These are phyloP conservation scores for Mycena alexandri DNA, from an alignment of 768 basidiomycete species.

Conservation along the genomic window DNA sequence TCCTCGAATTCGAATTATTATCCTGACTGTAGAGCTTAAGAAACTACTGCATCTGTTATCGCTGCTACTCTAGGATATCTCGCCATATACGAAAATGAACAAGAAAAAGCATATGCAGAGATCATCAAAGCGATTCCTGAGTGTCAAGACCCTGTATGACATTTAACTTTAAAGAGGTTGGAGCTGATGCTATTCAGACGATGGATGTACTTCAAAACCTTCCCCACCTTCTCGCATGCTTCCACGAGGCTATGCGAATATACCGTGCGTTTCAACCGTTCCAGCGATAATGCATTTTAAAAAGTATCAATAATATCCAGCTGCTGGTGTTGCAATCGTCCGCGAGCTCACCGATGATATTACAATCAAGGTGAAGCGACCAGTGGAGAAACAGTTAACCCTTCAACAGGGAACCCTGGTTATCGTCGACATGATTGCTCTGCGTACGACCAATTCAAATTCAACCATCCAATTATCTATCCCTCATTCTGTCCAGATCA, in stretches of 20 bases:
- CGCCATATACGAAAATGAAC: constrained; percentile 13
- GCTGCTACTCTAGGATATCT: constrained; percentile 14
- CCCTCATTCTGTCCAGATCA: constrained; percentile 2
- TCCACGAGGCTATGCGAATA: constrained; percentile 20
- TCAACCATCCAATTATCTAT: neutral
- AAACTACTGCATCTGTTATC: constrained; percentile 13
- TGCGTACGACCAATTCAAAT: constrained; percentile 3
- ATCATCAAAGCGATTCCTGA: neutral
- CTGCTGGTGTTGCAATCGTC: constrained; percentile 9
- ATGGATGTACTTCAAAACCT: constrained; percentile 9
- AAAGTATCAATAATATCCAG: neutral
- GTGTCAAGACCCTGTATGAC: neutral
- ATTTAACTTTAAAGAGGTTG: neutral
- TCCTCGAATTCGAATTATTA: neutral
- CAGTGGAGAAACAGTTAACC: neutral
- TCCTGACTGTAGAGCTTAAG: neutral
- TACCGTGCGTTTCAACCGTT: constrained; percentile 2
- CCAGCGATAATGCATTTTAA: too few relatives aligned
- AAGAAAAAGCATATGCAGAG: constrained; percentile 8
- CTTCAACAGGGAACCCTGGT: constrained; percentile 1
- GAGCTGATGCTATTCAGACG: neutral
- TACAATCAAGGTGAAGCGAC: neutral
- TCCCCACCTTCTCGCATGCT: constrained; percentile 16
- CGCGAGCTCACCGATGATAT: constrained; percentile 16
- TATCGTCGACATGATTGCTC: constrained; percentile 19